Base-by-base conservation (phyloP, 129 eudicot genomes). In the Flaveria linearis region DNA sequence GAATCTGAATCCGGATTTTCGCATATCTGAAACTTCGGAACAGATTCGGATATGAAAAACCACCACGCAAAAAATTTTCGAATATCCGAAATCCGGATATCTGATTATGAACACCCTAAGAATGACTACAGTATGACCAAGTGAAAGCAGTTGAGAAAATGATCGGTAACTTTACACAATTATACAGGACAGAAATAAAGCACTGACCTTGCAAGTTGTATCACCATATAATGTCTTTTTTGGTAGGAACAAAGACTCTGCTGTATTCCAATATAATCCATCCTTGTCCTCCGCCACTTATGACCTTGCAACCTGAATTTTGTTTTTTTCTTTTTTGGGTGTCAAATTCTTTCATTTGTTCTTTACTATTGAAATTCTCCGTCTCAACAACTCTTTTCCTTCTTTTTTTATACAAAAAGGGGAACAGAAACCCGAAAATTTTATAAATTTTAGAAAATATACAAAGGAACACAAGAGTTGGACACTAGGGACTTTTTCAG, bases 241-340 rank as follows among this genome's bases (percentile, higher is more conserved):
- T 65, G 56, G 65, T 65, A 50, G 25, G 53, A 50, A 66, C 73
- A 76, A 76, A 66, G 22, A 76, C 36, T n/a, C 17, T 76, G 73
- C 26, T 65, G 53, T 65, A 51, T 16, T 52, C 73, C 53, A 65
- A 50, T 76, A 76, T 6, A 36, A 61, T 18, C 55, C 13, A 51
- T 23, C 55, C 52, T 63, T 51, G 28, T 76, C 53, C 69, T 15
- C 17, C 39, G 41, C 13, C 46, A 66, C 56, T 83, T 71, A 82
- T 88, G 67, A 91, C 88, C 60, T 87, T 49, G 76, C 96, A 90
- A 62, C 17, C 22, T 62, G 43, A 62, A 2, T 28, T 26, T 26
- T 62, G 4, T 62, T 62, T 5, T 60, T 60, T 60, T 5, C 9
- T 60, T 12, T 62, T 62, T 14, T 62, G 42, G 42, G 42, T 61